phyloP scores from a whole-genome alignment of 352 stramenopile genomes.

The Phytophthora sansomeana region DNA sequence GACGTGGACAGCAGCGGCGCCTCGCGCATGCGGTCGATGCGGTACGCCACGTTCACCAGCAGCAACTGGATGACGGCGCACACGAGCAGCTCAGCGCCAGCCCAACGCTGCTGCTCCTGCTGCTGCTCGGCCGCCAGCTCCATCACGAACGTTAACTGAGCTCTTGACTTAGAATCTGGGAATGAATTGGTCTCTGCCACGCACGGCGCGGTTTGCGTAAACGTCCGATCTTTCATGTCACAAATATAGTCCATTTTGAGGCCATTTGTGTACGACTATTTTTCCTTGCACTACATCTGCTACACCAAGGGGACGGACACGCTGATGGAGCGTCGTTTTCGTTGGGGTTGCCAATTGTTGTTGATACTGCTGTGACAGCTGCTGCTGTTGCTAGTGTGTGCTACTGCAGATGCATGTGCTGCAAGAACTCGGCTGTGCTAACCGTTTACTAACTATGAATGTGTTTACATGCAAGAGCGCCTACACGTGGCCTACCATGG shows the following conservation, averaged over 20 bases:
- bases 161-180: background rate
- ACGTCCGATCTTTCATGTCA: background rate
- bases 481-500: too few relatives aligned
- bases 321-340: too few relatives aligned
- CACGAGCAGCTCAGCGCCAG: constrained; percentile 63
- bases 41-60: constrained; percentile 70
- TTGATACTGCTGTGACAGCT: too few relatives aligned
- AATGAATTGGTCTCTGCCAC: constrained; percentile 14
- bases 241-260: background rate
- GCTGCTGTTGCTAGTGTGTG: too few relatives aligned
- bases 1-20: constrained; percentile 68
- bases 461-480: too few relatives aligned
- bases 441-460: too few relatives aligned
- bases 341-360: too few relatives aligned
- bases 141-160: constrained; percentile 19
- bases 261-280: too few relatives aligned
- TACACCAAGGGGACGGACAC: too few relatives aligned
- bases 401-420: too few relatives aligned
- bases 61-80: constrained; percentile 71
- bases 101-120: constrained; percentile 54
- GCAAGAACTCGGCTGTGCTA: too few relatives aligned
- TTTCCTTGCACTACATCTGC: too few relatives aligned
- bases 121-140: constrained; percentile 29
- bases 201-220: background rate
- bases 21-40: constrained; percentile 57